Base-by-base conservation (phyloP, 768 basidiomycete genomes). In the Amanita inopinata region DNA sequence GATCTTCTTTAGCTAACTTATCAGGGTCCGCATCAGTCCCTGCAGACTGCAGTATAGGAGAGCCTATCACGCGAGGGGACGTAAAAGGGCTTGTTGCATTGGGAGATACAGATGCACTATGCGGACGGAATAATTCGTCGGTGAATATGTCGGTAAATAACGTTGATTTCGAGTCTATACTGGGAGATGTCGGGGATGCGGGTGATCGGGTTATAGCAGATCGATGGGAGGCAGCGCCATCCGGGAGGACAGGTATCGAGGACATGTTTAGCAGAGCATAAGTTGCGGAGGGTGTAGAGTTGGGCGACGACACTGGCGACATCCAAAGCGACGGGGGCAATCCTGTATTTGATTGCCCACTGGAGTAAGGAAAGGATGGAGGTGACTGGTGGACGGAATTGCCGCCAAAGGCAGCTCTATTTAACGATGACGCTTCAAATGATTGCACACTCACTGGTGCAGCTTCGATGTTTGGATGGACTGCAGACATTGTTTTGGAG, bases 311-410 rank as follows among this genome's bases (percentile, higher is more conserved):
- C 4, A 75, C 63, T 35, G 84, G 73, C 9, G 86, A 86, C 86
- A 89, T 88, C 86, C 85, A 89, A 30, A 88, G 62, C 30, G 85
- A 84, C 2, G 86, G 83, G 35, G 80, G 81, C 33, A 87, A 63
- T 43, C 74, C 72, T 24, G 67, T 53, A 47, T 66, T 63, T 35
- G 71, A 69, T 53, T 71, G 76, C 52, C 80, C 76, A 55, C 62
- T 57, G 50, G 66, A 52, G 41, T 57, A 60, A 28, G 58, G 50
- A 50, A 52, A 57, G n/a, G n/a, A n/a, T 44, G 45, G 49, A 42
- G 53, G 55, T 47, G 42, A 48, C n/a, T 52, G 52, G 33, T 49
- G 38, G 36, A 46, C 41, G 12, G 49, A 39, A 41, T 35, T 44
- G 25, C 49, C 17, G 19, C 25, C 32, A n/a, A 33, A 25, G 36